phyloP scores from a whole-genome alignment of 176 grass and related monocot genomes.

The Carex cristatella region DNA sequence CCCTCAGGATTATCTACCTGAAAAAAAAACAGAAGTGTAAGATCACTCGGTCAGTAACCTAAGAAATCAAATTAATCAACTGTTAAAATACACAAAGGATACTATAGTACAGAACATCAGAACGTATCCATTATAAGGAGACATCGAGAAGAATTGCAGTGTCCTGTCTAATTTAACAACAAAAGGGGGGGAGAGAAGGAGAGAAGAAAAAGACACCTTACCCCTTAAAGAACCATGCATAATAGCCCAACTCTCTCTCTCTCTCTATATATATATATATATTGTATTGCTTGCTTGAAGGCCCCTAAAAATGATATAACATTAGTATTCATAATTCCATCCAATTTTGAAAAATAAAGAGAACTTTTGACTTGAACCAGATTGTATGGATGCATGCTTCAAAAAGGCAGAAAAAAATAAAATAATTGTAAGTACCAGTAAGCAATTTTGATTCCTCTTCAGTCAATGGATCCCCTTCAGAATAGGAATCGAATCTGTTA shows the following conservation, averaged over 20 bases:
- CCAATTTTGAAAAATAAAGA: not conserved
- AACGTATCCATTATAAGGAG: too few relatives aligned
- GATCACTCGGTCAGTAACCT: not conserved
- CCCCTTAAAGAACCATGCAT: not conserved
- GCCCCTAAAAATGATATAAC: too few relatives aligned
- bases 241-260: too few relatives aligned
- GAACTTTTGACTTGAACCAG: not conserved
- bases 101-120: not conserved
- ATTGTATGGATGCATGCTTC: not conserved
- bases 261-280: too few relatives aligned
- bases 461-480: constrained; percentile 30
- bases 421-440: constrained; percentile 26
- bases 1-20: not conserved
- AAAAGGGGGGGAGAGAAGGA: too few relatives aligned
- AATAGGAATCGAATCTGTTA: constrained; percentile 38
- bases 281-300: too few relatives aligned
- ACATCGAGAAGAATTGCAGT: too few relatives aligned
- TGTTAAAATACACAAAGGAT: too few relatives aligned
- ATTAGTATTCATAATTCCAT: too few relatives aligned
- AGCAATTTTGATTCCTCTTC: constrained; percentile 35
- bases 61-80: not conserved
- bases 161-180: too few relatives aligned
- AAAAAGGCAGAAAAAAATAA: not conserved
- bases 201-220: too few relatives aligned
- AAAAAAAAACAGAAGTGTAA: not conserved